A percentile compares a stretch with the other conserved stretches of the same genome.
These are phyloP conservation scores for Clarkia xantiana DNA, from an alignment of 345 rosid species.

Conservation along the genomic window DNA sequence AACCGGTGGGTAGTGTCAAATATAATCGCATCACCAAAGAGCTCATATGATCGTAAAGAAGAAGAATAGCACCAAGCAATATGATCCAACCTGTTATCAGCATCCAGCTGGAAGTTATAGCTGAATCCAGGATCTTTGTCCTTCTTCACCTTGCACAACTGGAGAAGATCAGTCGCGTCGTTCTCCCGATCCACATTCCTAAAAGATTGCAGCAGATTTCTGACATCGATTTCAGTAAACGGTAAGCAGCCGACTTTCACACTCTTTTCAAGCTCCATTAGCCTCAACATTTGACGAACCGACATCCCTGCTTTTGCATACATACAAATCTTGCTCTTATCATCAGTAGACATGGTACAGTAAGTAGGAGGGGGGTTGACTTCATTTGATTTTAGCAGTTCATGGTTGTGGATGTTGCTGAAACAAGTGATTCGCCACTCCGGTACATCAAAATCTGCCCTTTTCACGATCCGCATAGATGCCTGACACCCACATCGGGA, in stretches of 20 bases:
- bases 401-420: conserved; percentile 46
- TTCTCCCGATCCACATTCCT: conserved; percentile 33
- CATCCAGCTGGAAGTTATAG: conserved; percentile 36
- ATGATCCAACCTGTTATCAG: conserved; percentile 36
- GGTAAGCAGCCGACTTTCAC: conserved; percentile 53
- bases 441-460: conserved; percentile 40
- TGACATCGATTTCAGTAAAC: conserved; percentile 46
- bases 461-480: conserved; percentile 41
- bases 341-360: conserved; percentile 34
- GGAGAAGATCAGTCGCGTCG: conserved; percentile 40
- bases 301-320: conserved; percentile 64
- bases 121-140: conserved; percentile 34
- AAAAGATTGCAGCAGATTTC: conserved; percentile 43
- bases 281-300: conserved; percentile 48
- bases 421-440: conserved; percentile 53
- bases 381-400: conserved; percentile 31
- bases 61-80: conserved; percentile 50
- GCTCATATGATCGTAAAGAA: conserved; percentile 27
- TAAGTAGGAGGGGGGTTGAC: conserved; percentile 30
- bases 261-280: conserved; percentile 62
- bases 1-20: conserved; percentile 44
- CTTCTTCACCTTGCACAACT: conserved; percentile 42
- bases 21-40: conserved; percentile 39
- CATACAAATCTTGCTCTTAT: conserved; percentile 48
- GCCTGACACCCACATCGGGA: conserved; percentile 49